Conservation (phyloP, 2,329 filamentous ascomycete species). For the Beauveria australis region DNA sequence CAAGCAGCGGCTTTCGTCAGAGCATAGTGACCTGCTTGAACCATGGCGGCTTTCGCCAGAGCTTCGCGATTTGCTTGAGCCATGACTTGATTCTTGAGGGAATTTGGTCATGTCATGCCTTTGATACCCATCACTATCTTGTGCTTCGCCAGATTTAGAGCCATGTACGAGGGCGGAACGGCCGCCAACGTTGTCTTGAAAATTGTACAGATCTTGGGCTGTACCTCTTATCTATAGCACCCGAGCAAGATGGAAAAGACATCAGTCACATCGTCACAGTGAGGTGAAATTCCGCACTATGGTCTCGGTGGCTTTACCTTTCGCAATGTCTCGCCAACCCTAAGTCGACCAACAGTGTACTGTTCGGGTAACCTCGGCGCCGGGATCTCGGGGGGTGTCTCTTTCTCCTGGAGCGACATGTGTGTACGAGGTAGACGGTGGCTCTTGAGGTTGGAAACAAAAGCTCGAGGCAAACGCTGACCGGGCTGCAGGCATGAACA, state of each 20-base stretch:
- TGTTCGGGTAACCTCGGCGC: neutral
- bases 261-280: neutral
- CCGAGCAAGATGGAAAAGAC: neutral
- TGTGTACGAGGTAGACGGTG: neutral
- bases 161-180: slow-evolving; percentile 7
- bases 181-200: slow-evolving; percentile 4
- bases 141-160: neutral
- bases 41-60: neutral
- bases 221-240: slow-evolving; percentile 5
- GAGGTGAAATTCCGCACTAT: neutral
- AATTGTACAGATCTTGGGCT: slow-evolving; percentile 5
- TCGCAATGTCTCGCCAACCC: slow-evolving; percentile 6
- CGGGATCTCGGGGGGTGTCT: neutral
- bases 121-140: neutral
- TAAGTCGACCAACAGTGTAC: slow-evolving; percentile 3
- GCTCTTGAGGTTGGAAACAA: neutral
- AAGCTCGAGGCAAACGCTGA: neutral
- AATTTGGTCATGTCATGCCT: neutral
- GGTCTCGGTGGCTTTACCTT: neutral
- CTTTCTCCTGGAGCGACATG: neutral
- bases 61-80: neutral
- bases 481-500: neutral
- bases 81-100: neutral
- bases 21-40: neutral
- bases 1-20: neutral